phyloP scores from a whole-genome alignment of 192 early-diverging fungal species.

The Backusella australiensis region DNA sequence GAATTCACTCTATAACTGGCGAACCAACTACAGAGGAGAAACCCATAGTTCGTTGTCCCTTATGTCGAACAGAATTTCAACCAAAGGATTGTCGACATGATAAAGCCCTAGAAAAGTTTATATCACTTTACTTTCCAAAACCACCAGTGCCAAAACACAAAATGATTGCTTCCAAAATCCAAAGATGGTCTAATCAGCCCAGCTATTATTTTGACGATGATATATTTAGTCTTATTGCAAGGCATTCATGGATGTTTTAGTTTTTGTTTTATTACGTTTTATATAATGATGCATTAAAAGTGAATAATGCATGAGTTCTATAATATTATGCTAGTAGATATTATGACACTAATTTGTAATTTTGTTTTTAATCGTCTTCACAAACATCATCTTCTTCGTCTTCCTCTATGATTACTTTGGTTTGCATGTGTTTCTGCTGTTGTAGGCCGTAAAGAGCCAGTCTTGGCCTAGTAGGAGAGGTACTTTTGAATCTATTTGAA shows the following conservation, averaged over 20 bases:
- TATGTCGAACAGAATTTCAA: conserved; percentile 4
- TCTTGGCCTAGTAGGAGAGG: not conserved
- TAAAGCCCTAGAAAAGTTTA: not conserved
- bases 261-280: not conserved
- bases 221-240: not conserved
- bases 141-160: not conserved
- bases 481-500: not conserved
- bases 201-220: not conserved
- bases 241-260: not conserved
- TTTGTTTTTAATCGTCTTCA: not conserved
- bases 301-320: not conserved
- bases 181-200: not conserved
- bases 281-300: not conserved
- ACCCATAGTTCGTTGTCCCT: not conserved
- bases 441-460: not conserved
- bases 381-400: not conserved
- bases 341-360: not conserved
- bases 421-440: not conserved
- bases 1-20: conserved; percentile 4
- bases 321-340: not conserved
- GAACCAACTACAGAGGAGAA: conserved; percentile 1
- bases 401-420: not conserved
- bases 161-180: not conserved
- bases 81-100: not conserved
- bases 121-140: conserved; percentile 10